Conservation (phyloP, 345 rosid species). For the Punica granatum region DNA sequence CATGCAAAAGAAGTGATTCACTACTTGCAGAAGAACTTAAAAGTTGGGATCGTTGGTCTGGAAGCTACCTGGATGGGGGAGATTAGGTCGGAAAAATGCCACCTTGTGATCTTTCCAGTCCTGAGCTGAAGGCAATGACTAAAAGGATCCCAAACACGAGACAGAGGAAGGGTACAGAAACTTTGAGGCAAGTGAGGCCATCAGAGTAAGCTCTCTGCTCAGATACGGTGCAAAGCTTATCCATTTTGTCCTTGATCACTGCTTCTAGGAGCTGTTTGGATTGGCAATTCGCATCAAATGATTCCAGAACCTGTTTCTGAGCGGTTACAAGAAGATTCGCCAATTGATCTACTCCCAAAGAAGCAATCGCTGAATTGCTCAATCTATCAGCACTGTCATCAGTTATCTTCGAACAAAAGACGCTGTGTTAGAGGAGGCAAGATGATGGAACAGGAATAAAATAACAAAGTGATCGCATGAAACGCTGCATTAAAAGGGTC, state of each 20-base stretch:
- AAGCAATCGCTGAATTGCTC: constrained; percentile 5
- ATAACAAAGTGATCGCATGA: background rate
- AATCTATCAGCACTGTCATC: constrained; percentile 1
- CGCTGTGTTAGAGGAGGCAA: constrained; percentile 3
- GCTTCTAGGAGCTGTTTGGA: constrained; percentile 31
- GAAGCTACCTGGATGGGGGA: background rate
- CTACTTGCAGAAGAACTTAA: background rate
- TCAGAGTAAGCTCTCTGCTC: constrained; percentile 16
- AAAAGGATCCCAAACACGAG: constrained; percentile 22
- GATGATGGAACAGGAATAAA: background rate
- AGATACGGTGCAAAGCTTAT: constrained; percentile 18
- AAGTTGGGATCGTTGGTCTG: background rate
- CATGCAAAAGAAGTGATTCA: background rate
- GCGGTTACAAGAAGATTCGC: constrained; percentile 21
- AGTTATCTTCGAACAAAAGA: constrained; percentile 11
- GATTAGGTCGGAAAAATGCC: constrained; percentile 31
- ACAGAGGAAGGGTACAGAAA: constrained; percentile 8
- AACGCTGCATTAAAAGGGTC: background rate
- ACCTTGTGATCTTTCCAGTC: background rate
- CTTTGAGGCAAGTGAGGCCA: constrained; percentile 13
- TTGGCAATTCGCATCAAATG: constrained; percentile 14
- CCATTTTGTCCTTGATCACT: constrained; percentile 14
- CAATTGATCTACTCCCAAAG: constrained; percentile 19
- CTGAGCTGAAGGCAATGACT: constrained; percentile 12
- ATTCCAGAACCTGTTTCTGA: constrained; percentile 18